Conservation (phyloP, 176 grass and related monocot species). For the Typha latifolia region DNA sequence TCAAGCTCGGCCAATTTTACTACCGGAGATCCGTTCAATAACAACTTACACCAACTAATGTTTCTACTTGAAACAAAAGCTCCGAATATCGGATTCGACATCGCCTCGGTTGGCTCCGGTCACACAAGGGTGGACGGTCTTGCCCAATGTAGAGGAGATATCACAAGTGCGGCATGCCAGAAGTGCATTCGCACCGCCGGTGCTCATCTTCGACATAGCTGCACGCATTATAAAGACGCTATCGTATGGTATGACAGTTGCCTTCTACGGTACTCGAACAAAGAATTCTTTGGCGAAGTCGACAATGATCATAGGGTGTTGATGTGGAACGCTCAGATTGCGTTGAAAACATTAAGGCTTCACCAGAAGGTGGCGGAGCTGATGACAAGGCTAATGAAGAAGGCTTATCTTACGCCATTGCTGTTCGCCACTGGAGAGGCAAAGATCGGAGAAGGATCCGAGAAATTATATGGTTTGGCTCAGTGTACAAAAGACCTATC, state of each 20-base stretch:
- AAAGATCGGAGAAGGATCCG: not conserved
- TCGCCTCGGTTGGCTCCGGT: constrained; percentile 23
- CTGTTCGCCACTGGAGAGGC: constrained; percentile 38
- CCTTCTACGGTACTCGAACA: constrained; percentile 60
- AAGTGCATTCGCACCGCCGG: constrained; percentile 39
- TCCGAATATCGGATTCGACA: constrained; percentile 49
- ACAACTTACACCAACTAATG: constrained; percentile 34
- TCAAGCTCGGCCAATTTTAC: constrained; percentile 16
- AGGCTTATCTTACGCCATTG: constrained; percentile 56
- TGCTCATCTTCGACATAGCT: constrained; percentile 20
- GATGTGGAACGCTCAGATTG: not conserved
- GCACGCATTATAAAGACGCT: constrained; percentile 39
- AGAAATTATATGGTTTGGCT: constrained; percentile 36
- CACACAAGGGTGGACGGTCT: constrained; percentile 41
- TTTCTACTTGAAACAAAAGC: constrained; percentile 41
- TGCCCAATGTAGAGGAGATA: constrained; percentile 64
- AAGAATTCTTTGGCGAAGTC: constrained; percentile 53
- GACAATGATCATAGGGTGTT: constrained; percentile 27
- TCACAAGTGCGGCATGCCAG: constrained; percentile 29
- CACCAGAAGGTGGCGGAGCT: constrained; percentile 28
- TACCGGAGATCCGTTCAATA: constrained; percentile 13
- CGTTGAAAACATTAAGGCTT: not conserved
- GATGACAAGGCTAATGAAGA: constrained; percentile 41
- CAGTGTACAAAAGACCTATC: constrained; percentile 89
- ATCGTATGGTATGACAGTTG: constrained; percentile 74